Evolutionary conservation across 106 monocot species (phyloP).

Genomic region (Dendrobium catenatum): DNA sequence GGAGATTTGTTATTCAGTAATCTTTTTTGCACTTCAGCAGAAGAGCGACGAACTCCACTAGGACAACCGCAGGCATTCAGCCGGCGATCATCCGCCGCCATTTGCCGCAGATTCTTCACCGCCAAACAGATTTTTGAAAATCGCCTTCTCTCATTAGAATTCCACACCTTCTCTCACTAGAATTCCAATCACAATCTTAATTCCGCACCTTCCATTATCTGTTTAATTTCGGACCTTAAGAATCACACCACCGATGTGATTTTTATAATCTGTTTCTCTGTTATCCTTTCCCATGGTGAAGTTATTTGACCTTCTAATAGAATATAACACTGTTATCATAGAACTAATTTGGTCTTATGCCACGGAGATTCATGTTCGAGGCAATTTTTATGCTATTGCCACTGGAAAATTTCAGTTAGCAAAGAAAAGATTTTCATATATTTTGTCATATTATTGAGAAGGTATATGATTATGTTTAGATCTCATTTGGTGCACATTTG

Average conservation of each 20-base stretch:
- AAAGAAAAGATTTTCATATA: neutral
- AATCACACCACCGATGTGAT: neutral
- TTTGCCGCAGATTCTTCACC: too few relatives aligned
- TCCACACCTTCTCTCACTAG: too few relatives aligned
- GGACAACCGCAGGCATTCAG: too few relatives aligned
- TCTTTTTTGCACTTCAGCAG: too few relatives aligned
- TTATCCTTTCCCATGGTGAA: neutral
- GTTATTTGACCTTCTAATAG: neutral
- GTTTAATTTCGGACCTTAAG: neutral
- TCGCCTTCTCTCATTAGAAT: too few relatives aligned
- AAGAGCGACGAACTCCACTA: too few relatives aligned
- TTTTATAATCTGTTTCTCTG: neutral
- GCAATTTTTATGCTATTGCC: neutral
- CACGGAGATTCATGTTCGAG: neutral
- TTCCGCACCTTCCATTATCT: neutral
- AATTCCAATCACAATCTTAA: too few relatives aligned
- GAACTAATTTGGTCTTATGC: neutral
- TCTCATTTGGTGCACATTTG: neutral
- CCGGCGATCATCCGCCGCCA: too few relatives aligned
- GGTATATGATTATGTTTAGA: neutral
- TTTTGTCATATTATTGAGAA: neutral
- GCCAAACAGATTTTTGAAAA: too few relatives aligned
- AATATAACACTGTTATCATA: neutral
- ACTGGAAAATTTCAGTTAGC: neutral
- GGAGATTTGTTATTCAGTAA: too few relatives aligned